Evolutionary conservation across 2,329 filamentous ascomycete species (phyloP), one percentile per base, ranked within the genome.

Genomic region (Aspergillus nomiae): DNA sequence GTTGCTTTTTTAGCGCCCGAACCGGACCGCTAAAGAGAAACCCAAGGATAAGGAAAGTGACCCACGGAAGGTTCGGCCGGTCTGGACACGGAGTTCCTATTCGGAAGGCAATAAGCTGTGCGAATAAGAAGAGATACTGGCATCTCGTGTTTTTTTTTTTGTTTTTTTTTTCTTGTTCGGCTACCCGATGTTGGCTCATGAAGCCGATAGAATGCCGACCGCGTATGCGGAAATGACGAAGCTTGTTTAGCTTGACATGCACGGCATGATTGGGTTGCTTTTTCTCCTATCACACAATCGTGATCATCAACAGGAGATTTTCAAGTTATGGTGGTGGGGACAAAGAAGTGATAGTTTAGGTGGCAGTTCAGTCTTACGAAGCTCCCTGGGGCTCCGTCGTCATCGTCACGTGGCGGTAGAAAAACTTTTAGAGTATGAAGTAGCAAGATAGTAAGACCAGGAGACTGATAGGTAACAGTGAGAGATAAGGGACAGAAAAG

Each of bases 1-100:
- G 4, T 43, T 56, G 51, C 48, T 45, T n/a, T 63, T 58, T 63
- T 69, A 68, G 67, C 59, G 65, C 65, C 67, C 66, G 67, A 64
- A 58, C 63, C 58, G 59, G 58, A 67, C 61, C 64, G 55, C 38
- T 57, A 50, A 53, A 54, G 51, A 56, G 53, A 56, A 46, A 54
- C 24, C 36, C 46, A 58, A 43, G 58, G 62, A 54, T 48, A 38
- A 36, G 24, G 54, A 58, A 58, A 59, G n/a, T 21, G 57, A 62
- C 54, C 58, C 58, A 61, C 43, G 61, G 56, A 51, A 45, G 57
- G 59, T 53, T 60, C 61, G 58, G 60, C 48, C 48, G 54, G 61
- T 56, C 61, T 63, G 46, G 58, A 63, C 59, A 57, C 46, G 24
- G 41, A 48, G 16, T 56, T 28, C 59, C 41, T 51, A 45, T n/a